phyloP scores from a whole-genome alignment of 2,329 filamentous ascomycete species.

The Curvularia hawaiiensis region DNA sequence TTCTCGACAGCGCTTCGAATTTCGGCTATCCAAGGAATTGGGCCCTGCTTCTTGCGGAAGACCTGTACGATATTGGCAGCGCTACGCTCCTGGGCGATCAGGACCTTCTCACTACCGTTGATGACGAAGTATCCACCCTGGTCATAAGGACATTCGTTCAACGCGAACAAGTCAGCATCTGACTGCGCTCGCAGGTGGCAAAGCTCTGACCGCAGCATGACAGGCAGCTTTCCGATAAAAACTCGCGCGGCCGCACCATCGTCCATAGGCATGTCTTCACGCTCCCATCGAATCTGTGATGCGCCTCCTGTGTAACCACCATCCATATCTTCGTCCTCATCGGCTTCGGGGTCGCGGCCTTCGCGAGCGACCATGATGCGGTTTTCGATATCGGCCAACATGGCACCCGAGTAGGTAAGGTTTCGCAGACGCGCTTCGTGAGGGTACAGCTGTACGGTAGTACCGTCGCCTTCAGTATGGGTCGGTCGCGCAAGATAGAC shows the following conservation, averaged over 20 bases:
- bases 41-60: constrained; percentile 97
- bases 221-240: constrained; percentile 93
- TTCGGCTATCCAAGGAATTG: constrained; percentile 91
- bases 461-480: constrained; percentile 91
- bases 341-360: constrained; percentile 67
- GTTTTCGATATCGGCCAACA: constrained; percentile 88
- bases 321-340: constrained; percentile 61
- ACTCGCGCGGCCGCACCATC: constrained; percentile 70
- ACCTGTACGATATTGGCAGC: constrained; percentile 99
- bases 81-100: constrained; percentile 96
- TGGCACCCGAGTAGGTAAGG: constrained; percentile 89
- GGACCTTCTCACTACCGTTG: constrained; percentile 97
- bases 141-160: constrained; percentile 98
- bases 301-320: constrained; percentile 37
- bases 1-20: constrained; percentile 97
- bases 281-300: constrained; percentile 54
- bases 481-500: constrained; percentile 88
- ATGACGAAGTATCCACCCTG: constrained; percentile 99
- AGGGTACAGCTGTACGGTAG: constrained; percentile 81
- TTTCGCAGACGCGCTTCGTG: constrained; percentile 97
- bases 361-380: constrained; percentile 84
- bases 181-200: constrained; percentile 84
- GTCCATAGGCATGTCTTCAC: constrained; percentile 52
- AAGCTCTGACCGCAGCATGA: constrained; percentile 98
- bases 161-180: constrained; percentile 84